Evolutionary conservation across 2,329 filamentous ascomycete species (phyloP).

Genomic region (Pseudofabraea citricarpa): DNA sequence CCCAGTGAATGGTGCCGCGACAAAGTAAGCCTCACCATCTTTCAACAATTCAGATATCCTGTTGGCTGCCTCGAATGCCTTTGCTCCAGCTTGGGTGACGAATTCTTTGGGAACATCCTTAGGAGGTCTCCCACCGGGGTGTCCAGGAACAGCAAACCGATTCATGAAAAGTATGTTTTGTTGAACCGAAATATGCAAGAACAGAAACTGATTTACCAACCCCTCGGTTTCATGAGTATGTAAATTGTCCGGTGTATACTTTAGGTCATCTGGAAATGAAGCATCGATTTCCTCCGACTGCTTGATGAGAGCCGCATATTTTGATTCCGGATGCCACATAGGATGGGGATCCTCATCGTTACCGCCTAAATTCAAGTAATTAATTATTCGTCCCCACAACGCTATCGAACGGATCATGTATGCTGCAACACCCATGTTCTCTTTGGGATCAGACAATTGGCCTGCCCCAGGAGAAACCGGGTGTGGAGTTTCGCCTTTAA

Average conservation of each 20-base stretch:
- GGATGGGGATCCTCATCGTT: constrained; percentile 71
- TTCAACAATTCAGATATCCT: constrained; percentile 80
- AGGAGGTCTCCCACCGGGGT: constrained; percentile 57
- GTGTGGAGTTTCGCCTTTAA: constrained; percentile 66
- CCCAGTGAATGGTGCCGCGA: constrained; percentile 88
- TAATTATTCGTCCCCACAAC: constrained; percentile 85
- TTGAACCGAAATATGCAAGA: constrained; percentile 84
- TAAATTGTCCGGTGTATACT: constrained; percentile 77
- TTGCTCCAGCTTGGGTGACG: constrained; percentile 66
- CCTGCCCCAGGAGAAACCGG: constrained; percentile 58
- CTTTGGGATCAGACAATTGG: constrained; percentile 59
- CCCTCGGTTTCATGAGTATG: constrained; percentile 79
- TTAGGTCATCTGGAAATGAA: constrained; percentile 64
- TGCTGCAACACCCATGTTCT: constrained; percentile 92
- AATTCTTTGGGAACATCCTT: constrained; percentile 68
- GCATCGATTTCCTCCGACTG: constrained; percentile 67
- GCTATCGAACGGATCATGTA: constrained; percentile 83
- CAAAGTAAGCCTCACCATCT: constrained; percentile 72
- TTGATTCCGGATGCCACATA: constrained; percentile 80
- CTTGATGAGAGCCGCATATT: constrained; percentile 64
- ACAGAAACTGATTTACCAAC: constrained; percentile 86
- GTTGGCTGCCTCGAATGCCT: constrained; percentile 78
- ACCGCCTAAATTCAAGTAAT: constrained; percentile 85
- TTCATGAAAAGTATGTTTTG: constrained; percentile 90
- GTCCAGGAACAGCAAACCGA: constrained; percentile 67